A percentile compares a stretch with the other conserved stretches of the same genome.
These are phyloP conservation scores for Calonectria henricotiae DNA, from an alignment of 2,329 filamentous ascomycete genomes.

Conservation along the genomic window DNA sequence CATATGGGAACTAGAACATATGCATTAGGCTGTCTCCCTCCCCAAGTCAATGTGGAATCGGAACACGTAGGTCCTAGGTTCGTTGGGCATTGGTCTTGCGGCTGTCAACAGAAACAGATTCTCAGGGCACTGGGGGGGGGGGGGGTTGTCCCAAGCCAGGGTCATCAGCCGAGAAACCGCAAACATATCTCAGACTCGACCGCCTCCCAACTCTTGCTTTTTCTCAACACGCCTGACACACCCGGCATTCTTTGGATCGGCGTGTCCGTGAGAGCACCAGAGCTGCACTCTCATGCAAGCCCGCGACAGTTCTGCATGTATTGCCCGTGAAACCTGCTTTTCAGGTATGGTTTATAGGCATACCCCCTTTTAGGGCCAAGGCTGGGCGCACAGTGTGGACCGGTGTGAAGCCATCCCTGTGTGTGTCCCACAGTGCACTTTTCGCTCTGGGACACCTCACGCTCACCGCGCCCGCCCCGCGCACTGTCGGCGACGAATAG, in stretches of 20 bases:
- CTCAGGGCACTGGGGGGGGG: background rate
- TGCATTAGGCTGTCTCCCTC: background rate
- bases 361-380: background rate
- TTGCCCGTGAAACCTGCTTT: conserved; percentile 10
- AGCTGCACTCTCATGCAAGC: conserved; percentile 20
- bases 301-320: conserved; percentile 10
- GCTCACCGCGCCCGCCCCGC: conserved; percentile 7
- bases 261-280: conserved; percentile 4
- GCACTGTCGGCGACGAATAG: conserved; percentile 21
- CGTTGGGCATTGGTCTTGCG: background rate
- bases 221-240: background rate
- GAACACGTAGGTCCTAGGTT: background rate
- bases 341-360: conserved; percentile 4
- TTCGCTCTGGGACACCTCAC: background rate
- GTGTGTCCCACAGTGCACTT: conserved; percentile 9
- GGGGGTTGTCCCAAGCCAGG: background rate
- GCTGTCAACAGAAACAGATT: background rate
- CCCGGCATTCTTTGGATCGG: conserved; percentile 2
- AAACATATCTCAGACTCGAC: conserved; percentile 6
- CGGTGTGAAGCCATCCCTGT: conserved; percentile 9
- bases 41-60: background rate
- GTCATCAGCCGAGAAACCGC: conserved; percentile 4
- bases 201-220: conserved; percentile 10
- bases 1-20: background rate
- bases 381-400: conserved; percentile 10